Evolutionary conservation across 2,329 filamentous ascomycete genomes (phyloP).

Genomic region (Teratosphaeria epicoccoides): DNA sequence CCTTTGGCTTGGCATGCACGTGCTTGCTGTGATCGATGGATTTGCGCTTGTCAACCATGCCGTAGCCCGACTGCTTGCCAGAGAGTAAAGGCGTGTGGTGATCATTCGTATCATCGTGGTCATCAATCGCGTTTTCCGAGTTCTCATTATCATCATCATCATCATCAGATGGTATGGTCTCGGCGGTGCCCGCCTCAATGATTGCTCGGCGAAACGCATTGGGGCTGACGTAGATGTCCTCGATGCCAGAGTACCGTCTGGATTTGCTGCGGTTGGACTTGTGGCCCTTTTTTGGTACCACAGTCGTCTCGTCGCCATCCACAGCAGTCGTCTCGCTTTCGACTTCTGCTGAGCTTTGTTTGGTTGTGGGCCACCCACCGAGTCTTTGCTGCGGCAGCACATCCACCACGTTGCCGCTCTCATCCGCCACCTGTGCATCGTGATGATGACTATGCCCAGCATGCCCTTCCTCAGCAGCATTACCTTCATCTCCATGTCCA

Average conservation of each 20-base stretch:
- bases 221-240: slow-evolving; percentile 72
- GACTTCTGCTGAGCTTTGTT: slow-evolving; percentile 11
- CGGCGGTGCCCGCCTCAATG: slow-evolving; percentile 58
- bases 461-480: slow-evolving; percentile 44
- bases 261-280: slow-evolving; percentile 53
- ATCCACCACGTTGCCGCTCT: slow-evolving; percentile 49
- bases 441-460: slow-evolving; percentile 30
- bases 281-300: slow-evolving; percentile 30
- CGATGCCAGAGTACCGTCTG: slow-evolving; percentile 47
- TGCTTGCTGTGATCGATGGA: slow-evolving; percentile 43
- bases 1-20: slow-evolving; percentile 68
- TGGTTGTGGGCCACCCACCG: slow-evolving; percentile 36
- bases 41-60: slow-evolving; percentile 20
- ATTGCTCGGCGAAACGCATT: slow-evolving; percentile 87
- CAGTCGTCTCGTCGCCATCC: slow-evolving; percentile 9
- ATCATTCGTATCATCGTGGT: slow-evolving; percentile 22
- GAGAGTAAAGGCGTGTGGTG: slow-evolving; percentile 26
- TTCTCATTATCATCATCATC: slow-evolving; percentile 43
- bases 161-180: slow-evolving; percentile 44
- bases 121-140: slow-evolving; percentile 27
- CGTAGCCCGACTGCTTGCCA: slow-evolving; percentile 21
- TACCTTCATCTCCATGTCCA: slow-evolving; percentile 29
- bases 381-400: slow-evolving; percentile 53
- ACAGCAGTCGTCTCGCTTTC: slow-evolving; percentile 22
- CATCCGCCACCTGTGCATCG: slow-evolving; percentile 44